Evolutionary conservation across 1,284 basidiomycete species (phyloP), one percentile per base, ranked within the genome.

Genomic region (Sparassis latifolia): DNA sequence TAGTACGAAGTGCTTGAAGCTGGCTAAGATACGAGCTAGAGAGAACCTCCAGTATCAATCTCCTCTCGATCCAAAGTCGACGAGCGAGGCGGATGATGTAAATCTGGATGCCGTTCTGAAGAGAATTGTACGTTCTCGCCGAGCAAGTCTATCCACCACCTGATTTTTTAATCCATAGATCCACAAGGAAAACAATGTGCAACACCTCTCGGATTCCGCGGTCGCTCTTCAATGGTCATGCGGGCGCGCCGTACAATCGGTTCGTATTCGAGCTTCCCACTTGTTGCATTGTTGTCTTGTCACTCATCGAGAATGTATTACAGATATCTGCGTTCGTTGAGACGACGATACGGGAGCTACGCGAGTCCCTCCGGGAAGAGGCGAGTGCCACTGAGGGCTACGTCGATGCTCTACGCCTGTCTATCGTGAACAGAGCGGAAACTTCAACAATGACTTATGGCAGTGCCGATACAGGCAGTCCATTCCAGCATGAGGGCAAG

Each of bases 341-440:
- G 2, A 43, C 51, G 10, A 55, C 58, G 1, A 44, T 40, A 4
- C 53, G 53, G 3, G 55, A 50, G n/a, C 47, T 61, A 3, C 41
- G 38, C 27, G 48, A 49, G 0, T 48, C 44, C 4, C 45, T 61
- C n/a, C 32, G 43, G 10, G 48, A 44, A 10, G 54, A 59, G 43
- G 46, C 50, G 33, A 7, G 33, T 7, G 38, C 33, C 2, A 42
- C 55, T 1, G 51, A 54, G 33, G 56, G 59, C 9, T 52, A 59
- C 33, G 46, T 55, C 35, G 59, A 59, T 37, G 28, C 50, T 12
- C 49, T 58, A 4, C 56, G 56, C 5, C 51, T 52, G 4, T 56
- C 57, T 9, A 42, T 61, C 48, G 40, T 54, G 30, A 51, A 56
- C 20, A 44, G 48, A 9, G 40, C 31, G 2, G 10, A 35, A 9